These are phyloP conservation scores for Phytophthora fragariaefolia DNA, from an alignment of 352 stramenopile genomes.

Conservation along the genomic window DNA sequence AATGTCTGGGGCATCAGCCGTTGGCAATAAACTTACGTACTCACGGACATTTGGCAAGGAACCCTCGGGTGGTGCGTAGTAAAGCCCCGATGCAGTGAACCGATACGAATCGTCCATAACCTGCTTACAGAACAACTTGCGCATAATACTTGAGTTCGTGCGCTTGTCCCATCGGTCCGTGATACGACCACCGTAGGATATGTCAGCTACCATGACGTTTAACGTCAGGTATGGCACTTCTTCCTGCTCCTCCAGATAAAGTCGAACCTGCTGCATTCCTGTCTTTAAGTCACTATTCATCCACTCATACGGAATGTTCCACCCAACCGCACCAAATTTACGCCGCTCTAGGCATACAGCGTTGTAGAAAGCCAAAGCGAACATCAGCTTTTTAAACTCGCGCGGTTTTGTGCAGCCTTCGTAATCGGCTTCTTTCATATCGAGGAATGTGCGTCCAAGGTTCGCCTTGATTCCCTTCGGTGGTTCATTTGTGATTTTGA, in stretches of 20 bases:
- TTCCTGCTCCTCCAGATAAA: conserved; percentile 95
- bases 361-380: conserved; percentile 95
- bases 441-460: conserved; percentile 91
- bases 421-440: conserved; percentile 93
- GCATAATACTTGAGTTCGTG: conserved; percentile 95
- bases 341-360: conserved; percentile 93
- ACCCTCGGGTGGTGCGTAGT: conserved; percentile 81
- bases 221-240: conserved; percentile 93
- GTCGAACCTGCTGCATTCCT: conserved; percentile 91
- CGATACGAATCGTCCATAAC: conserved; percentile 90
- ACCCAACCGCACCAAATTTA: conserved; percentile 95
- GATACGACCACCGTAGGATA: conserved; percentile 95
- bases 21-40: conserved; percentile 86
- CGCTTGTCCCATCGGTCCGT: conserved; percentile 96
- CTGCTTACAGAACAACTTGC: conserved; percentile 88
- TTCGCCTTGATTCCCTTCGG: conserved; percentile 93
- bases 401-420: conserved; percentile 87
- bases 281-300: conserved; percentile 97
- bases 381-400: conserved; percentile 93
- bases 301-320: conserved; percentile 97
- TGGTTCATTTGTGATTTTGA: conserved; percentile 97
- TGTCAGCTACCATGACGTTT: conserved; percentile 95
- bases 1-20: conserved; percentile 88
- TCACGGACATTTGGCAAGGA: conserved; percentile 67
- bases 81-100: conserved; percentile 80